These are phyloP conservation scores for Cystobasidium slooffiae DNA, from an alignment of 1,284 basidiomycete species.

Conservation along the genomic window DNA sequence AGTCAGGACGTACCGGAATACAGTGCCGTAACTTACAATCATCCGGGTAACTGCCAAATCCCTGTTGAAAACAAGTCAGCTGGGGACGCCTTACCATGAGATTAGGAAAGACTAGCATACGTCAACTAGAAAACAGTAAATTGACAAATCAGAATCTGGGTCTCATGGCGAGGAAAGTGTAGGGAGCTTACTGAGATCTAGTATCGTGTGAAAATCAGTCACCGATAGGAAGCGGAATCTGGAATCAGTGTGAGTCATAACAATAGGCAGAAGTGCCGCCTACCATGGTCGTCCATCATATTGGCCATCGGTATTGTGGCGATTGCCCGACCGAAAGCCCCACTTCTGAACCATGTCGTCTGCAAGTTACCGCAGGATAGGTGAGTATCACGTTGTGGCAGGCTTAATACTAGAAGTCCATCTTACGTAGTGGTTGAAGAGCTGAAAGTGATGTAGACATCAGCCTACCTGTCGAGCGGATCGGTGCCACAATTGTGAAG, in stretches of 20 bases:
- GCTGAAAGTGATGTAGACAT: neutral
- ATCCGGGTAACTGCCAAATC: conserved; percentile 72
- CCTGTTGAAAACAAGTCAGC: conserved; percentile 47
- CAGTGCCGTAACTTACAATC: conserved; percentile 61
- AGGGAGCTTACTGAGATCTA: conserved; percentile 16
- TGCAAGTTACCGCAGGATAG: neutral
- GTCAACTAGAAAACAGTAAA: conserved; percentile 11
- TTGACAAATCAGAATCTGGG: neutral
- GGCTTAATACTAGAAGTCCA: neutral
- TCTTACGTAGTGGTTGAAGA: conserved; percentile 78
- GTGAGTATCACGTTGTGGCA: neutral
- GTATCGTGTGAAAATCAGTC: neutral
- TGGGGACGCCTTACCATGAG: neutral
- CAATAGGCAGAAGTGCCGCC: neutral
- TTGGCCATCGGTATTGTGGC: conserved; percentile 76
- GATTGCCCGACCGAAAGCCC: conserved; percentile 90
- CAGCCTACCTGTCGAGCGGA: neutral
- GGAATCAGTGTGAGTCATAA: neutral
- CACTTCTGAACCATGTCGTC: conserved; percentile 70
- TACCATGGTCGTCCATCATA: conserved; percentile 66
- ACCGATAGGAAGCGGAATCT: neutral
- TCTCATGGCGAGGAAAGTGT: neutral
- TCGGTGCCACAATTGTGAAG: neutral
- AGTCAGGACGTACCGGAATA: neutral
- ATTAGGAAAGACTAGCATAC: neutral